Evolutionary conservation across 2,329 filamentous ascomycete genomes (phyloP), one percentile per base, ranked within the genome.

Genomic region (Chrysoporthe puriensis): DNA sequence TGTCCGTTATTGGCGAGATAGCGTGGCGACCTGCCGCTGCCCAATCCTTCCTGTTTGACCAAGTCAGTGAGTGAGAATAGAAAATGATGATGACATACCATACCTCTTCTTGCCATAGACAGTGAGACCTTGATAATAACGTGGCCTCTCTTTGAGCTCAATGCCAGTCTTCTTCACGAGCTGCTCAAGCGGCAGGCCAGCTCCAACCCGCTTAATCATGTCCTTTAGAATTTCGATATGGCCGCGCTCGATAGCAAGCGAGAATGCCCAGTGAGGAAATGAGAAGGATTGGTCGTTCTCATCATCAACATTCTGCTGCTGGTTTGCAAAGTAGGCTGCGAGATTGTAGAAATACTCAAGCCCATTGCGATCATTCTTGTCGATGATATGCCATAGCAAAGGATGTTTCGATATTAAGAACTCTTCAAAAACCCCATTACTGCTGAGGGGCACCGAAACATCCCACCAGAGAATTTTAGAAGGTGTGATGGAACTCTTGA

Each of bases 61-160:
- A 16, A 13, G 16, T 18, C 2, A 44, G 61, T 66, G 34, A 66
- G n/a, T 36, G 4, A 26, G 11, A 34, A 16, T 1, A 7, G 2
- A 62, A 57, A 13, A 50, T 14, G 9, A 40, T 21, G 5, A 60
- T 11, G 11, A 40, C 9, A 14, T 16, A 16, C 11, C 66, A n/a
- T 76, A 82, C 81, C 81, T 80, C 74, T 94, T 94, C 76, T 88
- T 88, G 2, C 92, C 92, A 71, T 91, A 89, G 1, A 96, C 90
- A 1, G 88, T 90, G 42, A 95, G 77, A 0, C 93, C 93, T 76
- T 92, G 90, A 74, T 96, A 96, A 76, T 87, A 92, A 21, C 85
- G 85, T 0, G 91, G 87, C 76, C 90, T 91, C 71, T 86, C 81
- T 64, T 86, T 82, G 61, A 89, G 76, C 72, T 90, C 84, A 1